These are phyloP conservation scores for Trematosphaeria pertusa DNA, from an alignment of 2,329 filamentous ascomycete species.

Conservation along the genomic window DNA sequence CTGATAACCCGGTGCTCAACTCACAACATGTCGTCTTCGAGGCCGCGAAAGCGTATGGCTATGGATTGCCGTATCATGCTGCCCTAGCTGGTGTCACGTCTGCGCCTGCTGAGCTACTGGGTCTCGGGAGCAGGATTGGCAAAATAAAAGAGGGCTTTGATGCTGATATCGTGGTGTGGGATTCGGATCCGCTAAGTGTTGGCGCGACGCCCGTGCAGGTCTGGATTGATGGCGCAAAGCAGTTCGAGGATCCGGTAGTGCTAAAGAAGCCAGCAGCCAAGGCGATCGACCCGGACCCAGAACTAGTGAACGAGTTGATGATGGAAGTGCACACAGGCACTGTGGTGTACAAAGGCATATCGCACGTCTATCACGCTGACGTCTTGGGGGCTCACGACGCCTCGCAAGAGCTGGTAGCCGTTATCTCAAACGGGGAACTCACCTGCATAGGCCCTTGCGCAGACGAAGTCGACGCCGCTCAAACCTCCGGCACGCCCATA, in stretches of 20 bases:
- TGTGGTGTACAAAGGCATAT: slow-evolving; percentile 65
- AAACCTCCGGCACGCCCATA: slow-evolving; percentile 34
- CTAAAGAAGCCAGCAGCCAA: slow-evolving; percentile 26
- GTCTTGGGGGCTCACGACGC: slow-evolving; percentile 49
- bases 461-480: slow-evolving; percentile 51
- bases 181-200: slow-evolving; percentile 50
- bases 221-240: slow-evolving; percentile 54
- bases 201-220: slow-evolving; percentile 51
- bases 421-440: slow-evolving; percentile 62
- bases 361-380: slow-evolving; percentile 46
- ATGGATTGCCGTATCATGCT: slow-evolving; percentile 51
- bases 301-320: slow-evolving; percentile 42
- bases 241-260: slow-evolving; percentile 54
- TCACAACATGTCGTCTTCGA: slow-evolving; percentile 73
- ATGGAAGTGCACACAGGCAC: slow-evolving; percentile 48
- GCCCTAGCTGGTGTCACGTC: slow-evolving; percentile 51
- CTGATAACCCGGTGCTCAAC: slow-evolving; percentile 73
- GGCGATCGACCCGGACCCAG: slow-evolving; percentile 51
- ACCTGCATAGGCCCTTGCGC: slow-evolving; percentile 64
- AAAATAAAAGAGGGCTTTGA: slow-evolving; percentile 51
- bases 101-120: slow-evolving; percentile 49
- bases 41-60: slow-evolving; percentile 53
- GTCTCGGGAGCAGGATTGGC: slow-evolving; percentile 49
- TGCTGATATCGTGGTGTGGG: slow-evolving; percentile 54
- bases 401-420: slow-evolving; percentile 49